Evolutionary conservation across 1,139 yeast species (phyloP).

Genomic region (Yamadazyma epiphylla): DNA sequence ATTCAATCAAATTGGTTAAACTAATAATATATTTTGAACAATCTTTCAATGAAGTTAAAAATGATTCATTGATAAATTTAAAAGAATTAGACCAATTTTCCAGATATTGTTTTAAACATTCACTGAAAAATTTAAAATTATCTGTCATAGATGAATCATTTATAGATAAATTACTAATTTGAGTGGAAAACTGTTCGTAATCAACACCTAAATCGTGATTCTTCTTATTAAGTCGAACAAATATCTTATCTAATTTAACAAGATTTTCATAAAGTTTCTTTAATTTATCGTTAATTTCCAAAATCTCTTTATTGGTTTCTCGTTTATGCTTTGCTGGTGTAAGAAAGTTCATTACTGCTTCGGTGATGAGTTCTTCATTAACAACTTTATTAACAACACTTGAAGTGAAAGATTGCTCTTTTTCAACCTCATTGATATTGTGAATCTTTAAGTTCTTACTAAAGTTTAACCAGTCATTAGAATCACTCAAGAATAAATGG

Average conservation of each 20-base stretch:
- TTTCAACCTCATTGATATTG: slow-evolving; percentile 23
- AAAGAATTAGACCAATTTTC: slow-evolving; percentile 40
- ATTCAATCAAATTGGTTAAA: slow-evolving; percentile 69
- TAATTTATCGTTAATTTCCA: slow-evolving; percentile 78
- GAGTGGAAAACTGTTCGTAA: slow-evolving; percentile 66
- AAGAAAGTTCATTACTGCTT: slow-evolving; percentile 87
- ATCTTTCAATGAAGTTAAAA: slow-evolving; percentile 78
- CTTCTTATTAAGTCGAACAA: slow-evolving; percentile 66
- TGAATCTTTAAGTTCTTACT: slow-evolving; percentile 56
- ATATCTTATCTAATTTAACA: slow-evolving; percentile 71
- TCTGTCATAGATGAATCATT: slow-evolving; percentile 22
- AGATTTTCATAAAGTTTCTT: slow-evolving; percentile 84
- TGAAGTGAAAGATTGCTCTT: slow-evolving; percentile 16
- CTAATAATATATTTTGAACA: slow-evolving; percentile 81
- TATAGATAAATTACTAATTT: slow-evolving; percentile 60
- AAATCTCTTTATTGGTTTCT: slow-evolving; percentile 72
- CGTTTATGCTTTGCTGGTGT: slow-evolving; percentile 66
- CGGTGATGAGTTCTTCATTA: slow-evolving; percentile 67
- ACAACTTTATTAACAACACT: slow-evolving; percentile 41
- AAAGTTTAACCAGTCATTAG: slow-evolving; percentile 81
- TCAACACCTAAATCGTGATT: slow-evolving; percentile 73
- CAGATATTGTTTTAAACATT: slow-evolving; percentile 48
- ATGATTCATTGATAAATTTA: slow-evolving; percentile 73
- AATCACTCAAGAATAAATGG: slow-evolving; percentile 69
- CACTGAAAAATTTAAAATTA: slow-evolving; percentile 39